Base-by-base conservation (phyloP, 352 stramenopile genomes). In the Detonula confervacea region DNA sequence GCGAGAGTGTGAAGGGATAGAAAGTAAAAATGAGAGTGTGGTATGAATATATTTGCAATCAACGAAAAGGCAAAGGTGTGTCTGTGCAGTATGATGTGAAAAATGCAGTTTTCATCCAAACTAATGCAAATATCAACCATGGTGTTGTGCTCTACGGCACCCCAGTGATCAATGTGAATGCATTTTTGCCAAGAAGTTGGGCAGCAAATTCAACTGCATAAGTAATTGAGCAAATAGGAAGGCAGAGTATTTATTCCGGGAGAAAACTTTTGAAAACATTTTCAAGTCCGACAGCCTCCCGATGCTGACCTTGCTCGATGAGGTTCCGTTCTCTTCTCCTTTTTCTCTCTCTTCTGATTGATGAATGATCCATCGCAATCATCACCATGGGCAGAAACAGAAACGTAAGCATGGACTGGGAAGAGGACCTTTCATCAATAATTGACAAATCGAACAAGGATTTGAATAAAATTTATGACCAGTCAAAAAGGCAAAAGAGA, bases 371-470 rank as follows among this genome's bases (percentile, higher is more conserved):
- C 24, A 55, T n/a, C 46, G 8, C 8, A 14, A 8, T 47, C 16
- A 14, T 8, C 8, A 8, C 16, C 37, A 25, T 54, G 16, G 16
- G 16, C 44, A 25, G 44, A 54, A 62, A 37, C 7, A 62, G 33
- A 62, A 25, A 49, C 55, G 30, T 49, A 18, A 49, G 11, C 39
- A 49, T 66, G n/a, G 63, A 69, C 8, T 80, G 62, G 72, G 62
- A 80, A 33, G 14, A 68, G 4, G 24, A 69, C n/a, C 42, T 80
- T 24, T 42, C 55, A n/a, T 37, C 37, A 1, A 80, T 80, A 30
- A 56, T 80, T 8, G 72, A 80, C 5, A 80, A 68, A 47, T 66
- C 55, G 1, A 60, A 63, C 39, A 68, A 66, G 16, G 60, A 69
- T 61, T 51, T 77, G 24, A 16, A 44, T 24, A 33, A 71, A 25